These are phyloP conservation scores for Jaapia argillacea DNA, from an alignment of 768 basidiomycete genomes.

Conservation along the genomic window DNA sequence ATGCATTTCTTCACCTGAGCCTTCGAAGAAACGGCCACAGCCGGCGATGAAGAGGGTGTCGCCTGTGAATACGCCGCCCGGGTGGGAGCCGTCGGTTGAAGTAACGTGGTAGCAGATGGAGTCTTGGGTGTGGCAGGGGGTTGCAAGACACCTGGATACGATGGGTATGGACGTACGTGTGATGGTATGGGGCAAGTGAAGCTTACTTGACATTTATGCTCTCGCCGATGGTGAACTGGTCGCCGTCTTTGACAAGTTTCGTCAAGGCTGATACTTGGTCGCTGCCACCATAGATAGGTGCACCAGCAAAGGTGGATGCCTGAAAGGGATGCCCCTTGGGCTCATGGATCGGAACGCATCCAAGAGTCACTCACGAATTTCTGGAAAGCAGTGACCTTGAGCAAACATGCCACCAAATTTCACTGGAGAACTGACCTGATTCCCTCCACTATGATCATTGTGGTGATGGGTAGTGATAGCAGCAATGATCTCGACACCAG, in stretches of 20 bases:
- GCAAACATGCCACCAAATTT: too few species aligned
- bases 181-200: neutral
- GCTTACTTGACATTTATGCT: constrained; percentile 49
- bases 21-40: constrained; percentile 94
- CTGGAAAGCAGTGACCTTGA: too few species aligned
- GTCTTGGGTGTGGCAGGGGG: constrained; percentile 93
- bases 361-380: constrained; percentile 22
- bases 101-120: constrained; percentile 89
- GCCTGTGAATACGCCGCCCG: constrained; percentile 86
- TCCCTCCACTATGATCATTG: constrained; percentile 82
- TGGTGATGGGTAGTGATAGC: constrained; percentile 91
- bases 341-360: too few species aligned
- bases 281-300: constrained; percentile 74
- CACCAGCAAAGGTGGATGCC: constrained; percentile 32
- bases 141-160: constrained; percentile 67
- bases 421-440: constrained; percentile 50
- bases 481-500: constrained; percentile 58
- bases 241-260: constrained; percentile 68
- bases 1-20: constrained; percentile 73
- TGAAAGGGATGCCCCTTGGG: too few species aligned
- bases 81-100: constrained; percentile 30
- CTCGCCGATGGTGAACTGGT: constrained; percentile 67
- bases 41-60: constrained; percentile 87
- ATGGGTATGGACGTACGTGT: neutral
- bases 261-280: constrained; percentile 56